Evolutionary conservation across 208 protist species (phyloP).

Genomic region (Trypanosomatidae sp.): DNA sequence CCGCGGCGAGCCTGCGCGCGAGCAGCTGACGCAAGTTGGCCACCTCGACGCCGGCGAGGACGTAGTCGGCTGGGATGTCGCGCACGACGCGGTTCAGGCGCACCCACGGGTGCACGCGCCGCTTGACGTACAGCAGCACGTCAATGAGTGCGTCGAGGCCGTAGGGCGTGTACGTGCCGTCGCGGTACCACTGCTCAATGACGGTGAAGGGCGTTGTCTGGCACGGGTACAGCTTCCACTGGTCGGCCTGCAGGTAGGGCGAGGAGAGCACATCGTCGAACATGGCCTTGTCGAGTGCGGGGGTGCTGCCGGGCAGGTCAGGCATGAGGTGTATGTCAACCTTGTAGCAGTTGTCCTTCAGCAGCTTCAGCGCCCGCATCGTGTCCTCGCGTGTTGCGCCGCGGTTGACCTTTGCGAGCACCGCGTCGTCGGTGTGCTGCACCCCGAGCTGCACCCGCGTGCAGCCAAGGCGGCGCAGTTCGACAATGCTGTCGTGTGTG

Average conservation of each 20-base stretch:
- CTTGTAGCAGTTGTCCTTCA: conserved; percentile 98
- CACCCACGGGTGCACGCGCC: conserved; percentile 97
- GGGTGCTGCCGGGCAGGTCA: conserved; percentile 93
- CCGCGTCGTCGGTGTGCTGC: conserved; percentile 96
- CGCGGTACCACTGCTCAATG: conserved; percentile 95
- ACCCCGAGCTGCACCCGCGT: conserved; percentile 98
- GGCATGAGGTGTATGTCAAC: conserved; percentile 99
- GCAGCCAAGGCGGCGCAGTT: conserved; percentile 86
- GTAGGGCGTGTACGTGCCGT: conserved; percentile 91
- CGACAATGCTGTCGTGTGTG: conserved; percentile 90
- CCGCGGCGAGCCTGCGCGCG: conserved; percentile 75
- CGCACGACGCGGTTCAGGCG: conserved; percentile 96
- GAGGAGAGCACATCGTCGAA: conserved; percentile 94
- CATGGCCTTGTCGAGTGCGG: conserved; percentile 90
- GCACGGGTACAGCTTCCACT: conserved; percentile 99
- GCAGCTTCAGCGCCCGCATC: conserved; percentile 87
- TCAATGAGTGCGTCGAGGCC: conserved; percentile 84
- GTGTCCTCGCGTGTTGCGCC: conserved; percentile 93
- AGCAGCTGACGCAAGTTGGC: conserved; percentile 96
- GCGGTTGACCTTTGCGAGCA: conserved; percentile 88
- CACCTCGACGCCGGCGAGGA: conserved; percentile 94
- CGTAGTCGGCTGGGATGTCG: conserved; percentile 98
- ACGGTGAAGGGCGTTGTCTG: conserved; percentile 98
- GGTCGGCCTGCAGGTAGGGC: conserved; percentile 93
- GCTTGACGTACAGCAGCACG: conserved; percentile 91